phyloP scores from a whole-genome alignment of 2,329 filamentous ascomycete genomes.

The Pseudomassariella vexata region DNA sequence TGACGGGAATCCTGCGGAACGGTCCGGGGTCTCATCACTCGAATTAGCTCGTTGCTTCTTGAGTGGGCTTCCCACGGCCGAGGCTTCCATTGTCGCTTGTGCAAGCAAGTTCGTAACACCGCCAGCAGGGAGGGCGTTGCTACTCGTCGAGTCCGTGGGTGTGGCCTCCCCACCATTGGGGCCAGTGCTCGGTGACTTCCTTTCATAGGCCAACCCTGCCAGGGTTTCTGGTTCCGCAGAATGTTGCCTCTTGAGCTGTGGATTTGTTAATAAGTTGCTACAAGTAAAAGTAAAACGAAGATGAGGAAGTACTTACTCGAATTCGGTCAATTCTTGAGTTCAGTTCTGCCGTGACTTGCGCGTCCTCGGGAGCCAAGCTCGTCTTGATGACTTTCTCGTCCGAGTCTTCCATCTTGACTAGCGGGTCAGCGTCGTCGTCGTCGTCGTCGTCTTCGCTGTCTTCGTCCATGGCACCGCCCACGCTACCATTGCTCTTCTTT shows the following conservation, averaged over 20 bases:
- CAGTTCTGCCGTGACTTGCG: conserved; percentile 65
- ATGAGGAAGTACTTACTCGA: conserved; percentile 48
- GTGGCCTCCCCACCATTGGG: conserved; percentile 32
- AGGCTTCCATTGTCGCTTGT: conserved; percentile 39
- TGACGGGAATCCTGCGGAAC: conserved; percentile 27
- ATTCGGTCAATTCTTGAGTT: conserved; percentile 79
- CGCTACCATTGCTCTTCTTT: conserved; percentile 59
- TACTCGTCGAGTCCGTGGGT: conserved; percentile 32
- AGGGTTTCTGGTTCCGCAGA: conserved; percentile 61
- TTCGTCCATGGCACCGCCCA: conserved; percentile 50
- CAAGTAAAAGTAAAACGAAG: not conserved
- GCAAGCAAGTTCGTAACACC: conserved; percentile 32
- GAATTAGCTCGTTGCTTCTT: conserved; percentile 69
- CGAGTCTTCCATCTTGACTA: conserved; percentile 60
- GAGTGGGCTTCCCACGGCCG: conserved; percentile 60
- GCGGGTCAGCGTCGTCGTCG: conserved; percentile 55
- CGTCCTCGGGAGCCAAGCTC: conserved; percentile 64
- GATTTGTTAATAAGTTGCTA: conserved; percentile 17
- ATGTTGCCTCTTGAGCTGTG: conserved; percentile 73
- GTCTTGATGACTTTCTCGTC: conserved; percentile 56
- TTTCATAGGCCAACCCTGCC: conserved; percentile 32
- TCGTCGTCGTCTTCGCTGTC: conserved; percentile 75
- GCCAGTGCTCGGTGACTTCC: conserved; percentile 39
- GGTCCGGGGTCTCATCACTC: conserved; percentile 38
- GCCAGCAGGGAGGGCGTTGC: conserved; percentile 22